These are phyloP conservation scores for Lachancea meyersii DNA, from an alignment of 805 yeast species.

Conservation along the genomic window DNA sequence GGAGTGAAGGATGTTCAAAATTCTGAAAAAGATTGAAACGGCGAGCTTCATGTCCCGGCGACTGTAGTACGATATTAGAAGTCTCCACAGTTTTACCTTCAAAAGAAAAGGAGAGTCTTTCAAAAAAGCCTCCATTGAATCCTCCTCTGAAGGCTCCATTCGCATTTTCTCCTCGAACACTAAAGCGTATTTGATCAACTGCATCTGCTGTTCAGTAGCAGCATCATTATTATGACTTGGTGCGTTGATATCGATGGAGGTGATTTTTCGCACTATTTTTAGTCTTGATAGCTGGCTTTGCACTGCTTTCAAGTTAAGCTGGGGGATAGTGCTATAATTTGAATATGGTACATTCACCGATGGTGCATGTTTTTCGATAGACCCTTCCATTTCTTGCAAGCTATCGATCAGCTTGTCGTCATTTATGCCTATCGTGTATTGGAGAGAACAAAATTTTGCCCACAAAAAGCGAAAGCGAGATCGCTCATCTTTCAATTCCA, in stretches of 20 bases:
- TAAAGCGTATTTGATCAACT: not conserved
- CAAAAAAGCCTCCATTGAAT: slow-evolving; percentile 59
- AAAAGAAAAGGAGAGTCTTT: slow-evolving; percentile 57
- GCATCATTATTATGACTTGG: slow-evolving; percentile 32
- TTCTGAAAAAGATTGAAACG: slow-evolving; percentile 46
- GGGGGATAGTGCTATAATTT: slow-evolving; percentile 57
- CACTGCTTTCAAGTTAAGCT: slow-evolving; percentile 44
- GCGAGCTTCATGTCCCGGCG: slow-evolving; percentile 32
- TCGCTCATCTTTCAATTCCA: slow-evolving; percentile 7
- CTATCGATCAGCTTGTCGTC: slow-evolving; percentile 28
- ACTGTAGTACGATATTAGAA: slow-evolving; percentile 53
- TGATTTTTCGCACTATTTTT: slow-evolving; percentile 46
- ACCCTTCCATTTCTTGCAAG: slow-evolving; percentile 20
- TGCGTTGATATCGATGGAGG: slow-evolving; percentile 42
- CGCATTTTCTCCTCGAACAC: not conserved
- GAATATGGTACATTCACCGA: slow-evolving; percentile 38
- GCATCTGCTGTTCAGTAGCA: slow-evolving; percentile 21
- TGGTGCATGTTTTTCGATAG: slow-evolving; percentile 10
- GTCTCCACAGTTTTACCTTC: slow-evolving; percentile 68
- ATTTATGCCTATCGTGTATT: slow-evolving; percentile 35
- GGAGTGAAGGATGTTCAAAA: slow-evolving; percentile 40
- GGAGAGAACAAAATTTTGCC: slow-evolving; percentile 42
- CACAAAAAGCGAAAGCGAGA: slow-evolving; percentile 40
- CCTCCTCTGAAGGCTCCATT: slow-evolving; percentile 25
- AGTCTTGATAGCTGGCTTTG: slow-evolving; percentile 63